Conservation (phyloP, 2,329 filamentous ascomycete species). For the Diplodia scrobiculata region DNA sequence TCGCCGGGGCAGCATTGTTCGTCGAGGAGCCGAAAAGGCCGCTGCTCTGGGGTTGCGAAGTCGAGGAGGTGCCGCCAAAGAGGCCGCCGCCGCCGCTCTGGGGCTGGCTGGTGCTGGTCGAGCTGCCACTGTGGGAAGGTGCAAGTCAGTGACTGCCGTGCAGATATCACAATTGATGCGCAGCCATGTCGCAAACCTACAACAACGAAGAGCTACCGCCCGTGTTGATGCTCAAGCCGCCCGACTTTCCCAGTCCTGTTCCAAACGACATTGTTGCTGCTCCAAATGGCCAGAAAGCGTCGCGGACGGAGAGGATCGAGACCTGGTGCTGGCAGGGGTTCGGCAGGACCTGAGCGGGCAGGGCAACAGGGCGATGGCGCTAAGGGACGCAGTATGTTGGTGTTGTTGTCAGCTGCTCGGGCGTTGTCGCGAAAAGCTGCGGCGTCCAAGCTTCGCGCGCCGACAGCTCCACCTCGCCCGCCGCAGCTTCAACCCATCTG, state of each 20-base stretch:
- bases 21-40: conserved; percentile 35
- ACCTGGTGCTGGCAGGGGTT: not conserved
- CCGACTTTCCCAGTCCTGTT: conserved; percentile 51
- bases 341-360: not conserved
- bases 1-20: conserved; percentile 35
- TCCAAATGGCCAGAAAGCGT: not conserved
- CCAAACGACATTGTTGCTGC: conserved; percentile 36
- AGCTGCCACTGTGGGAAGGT: conserved; percentile 31
- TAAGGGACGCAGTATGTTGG: conserved; percentile 7
- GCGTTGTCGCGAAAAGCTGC: conserved; percentile 29
- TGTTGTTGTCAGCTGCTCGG: conserved; percentile 25
- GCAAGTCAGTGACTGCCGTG: conserved; percentile 7
- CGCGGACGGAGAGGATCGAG: not conserved
- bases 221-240: conserved; percentile 59
- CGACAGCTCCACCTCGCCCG: conserved; percentile 27
- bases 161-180: not conserved
- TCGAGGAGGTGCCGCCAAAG: conserved; percentile 35
- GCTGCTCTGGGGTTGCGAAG: conserved; percentile 34
- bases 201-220: conserved; percentile 36
- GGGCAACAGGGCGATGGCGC: conserved; percentile 1
- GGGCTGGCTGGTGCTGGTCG: conserved; percentile 31
- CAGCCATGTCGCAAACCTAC: not conserved
- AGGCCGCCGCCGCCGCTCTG: conserved; percentile 34
- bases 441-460: conserved; percentile 28
- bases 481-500: conserved; percentile 9